These are phyloP conservation scores for Eucalyptus regnans DNA, from an alignment of 345 rosid genomes.

Conservation along the genomic window DNA sequence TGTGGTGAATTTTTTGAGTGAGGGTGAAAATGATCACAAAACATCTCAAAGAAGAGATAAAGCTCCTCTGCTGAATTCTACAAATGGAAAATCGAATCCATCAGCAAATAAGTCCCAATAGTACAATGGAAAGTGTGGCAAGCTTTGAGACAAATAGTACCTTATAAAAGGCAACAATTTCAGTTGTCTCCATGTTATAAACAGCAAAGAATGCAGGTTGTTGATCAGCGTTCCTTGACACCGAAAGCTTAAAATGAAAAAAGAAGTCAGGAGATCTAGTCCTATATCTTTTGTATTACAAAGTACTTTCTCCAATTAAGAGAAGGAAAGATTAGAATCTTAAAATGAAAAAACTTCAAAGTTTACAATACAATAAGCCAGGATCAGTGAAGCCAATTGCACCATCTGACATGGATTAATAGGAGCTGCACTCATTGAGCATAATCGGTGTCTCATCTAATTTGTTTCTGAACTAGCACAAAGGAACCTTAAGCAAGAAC, in stretches of 20 bases:
- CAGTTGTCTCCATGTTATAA: slow-evolving; percentile 96
- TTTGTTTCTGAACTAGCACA: not conserved
- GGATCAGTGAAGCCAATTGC: not conserved
- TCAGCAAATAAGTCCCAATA: not conserved
- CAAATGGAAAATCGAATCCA: slow-evolving; percentile 1
- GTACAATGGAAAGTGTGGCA: not conserved
- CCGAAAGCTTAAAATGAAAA: slow-evolving; percentile 24
- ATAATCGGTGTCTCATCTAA: not conserved
- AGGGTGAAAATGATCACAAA: slow-evolving; percentile 66
- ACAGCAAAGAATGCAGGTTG: slow-evolving; percentile 87
- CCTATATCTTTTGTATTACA: not conserved
- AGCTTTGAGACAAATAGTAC: slow-evolving; percentile 16
- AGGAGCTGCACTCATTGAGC: not conserved
- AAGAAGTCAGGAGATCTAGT: not conserved
- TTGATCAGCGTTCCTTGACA: slow-evolving; percentile 55
- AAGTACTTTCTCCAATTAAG: not conserved
- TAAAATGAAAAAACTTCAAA: not conserved
- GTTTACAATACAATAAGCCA: not conserved
- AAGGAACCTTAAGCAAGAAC: not conserved
- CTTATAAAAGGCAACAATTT: slow-evolving; percentile 91
- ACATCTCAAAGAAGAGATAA: slow-evolving; percentile 73
- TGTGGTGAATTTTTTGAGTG: slow-evolving; percentile 48
- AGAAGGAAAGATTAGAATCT: not conserved
- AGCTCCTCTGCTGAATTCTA: slow-evolving; percentile 89
- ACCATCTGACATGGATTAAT: not conserved